Conservation (phyloP, 345 rosid genomes). For the Camelina sativa region DNA sequence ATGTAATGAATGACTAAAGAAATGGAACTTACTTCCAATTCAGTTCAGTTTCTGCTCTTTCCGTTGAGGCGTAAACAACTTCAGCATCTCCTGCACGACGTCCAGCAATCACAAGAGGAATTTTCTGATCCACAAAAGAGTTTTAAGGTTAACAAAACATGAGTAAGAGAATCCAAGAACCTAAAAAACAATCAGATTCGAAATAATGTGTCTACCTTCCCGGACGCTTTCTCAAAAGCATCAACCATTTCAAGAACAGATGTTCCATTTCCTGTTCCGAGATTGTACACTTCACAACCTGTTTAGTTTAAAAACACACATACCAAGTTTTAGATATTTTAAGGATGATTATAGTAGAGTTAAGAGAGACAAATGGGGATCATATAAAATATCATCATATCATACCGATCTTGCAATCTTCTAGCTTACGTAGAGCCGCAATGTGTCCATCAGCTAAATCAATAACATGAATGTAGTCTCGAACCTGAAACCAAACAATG, state of each 20-base stretch:
- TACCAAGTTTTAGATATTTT: neutral
- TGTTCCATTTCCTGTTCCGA: conserved; percentile 97
- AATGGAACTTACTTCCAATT: conserved; percentile 82
- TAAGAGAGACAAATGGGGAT: neutral
- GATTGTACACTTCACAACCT: conserved; percentile 96
- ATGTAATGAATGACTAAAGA: neutral
- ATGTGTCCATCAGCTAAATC: conserved; percentile 97
- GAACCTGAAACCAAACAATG: conserved; percentile 56
- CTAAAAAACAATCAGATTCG: neutral
- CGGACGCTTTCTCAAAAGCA: conserved; percentile 93
- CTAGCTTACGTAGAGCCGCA: conserved; percentile 79
- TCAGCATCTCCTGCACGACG: conserved; percentile 90
- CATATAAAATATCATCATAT: neutral
- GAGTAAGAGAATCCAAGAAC: neutral
- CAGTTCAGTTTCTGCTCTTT: conserved; percentile 73
- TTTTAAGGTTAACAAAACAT: neutral
- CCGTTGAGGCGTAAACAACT: conserved; percentile 85
- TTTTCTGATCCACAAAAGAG: conserved; percentile 54
- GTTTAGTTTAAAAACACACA: neutral
- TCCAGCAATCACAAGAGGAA: conserved; percentile 74
- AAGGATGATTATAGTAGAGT: neutral
- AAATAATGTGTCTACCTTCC: conserved; percentile 56
- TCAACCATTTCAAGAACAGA: conserved; percentile 96
- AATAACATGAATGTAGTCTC: conserved; percentile 93
- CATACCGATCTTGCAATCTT: conserved; percentile 60